Evolutionary conservation across 495 filamentous ascomycete species (phyloP).

Genomic region (Aspergillus wentii): DNA sequence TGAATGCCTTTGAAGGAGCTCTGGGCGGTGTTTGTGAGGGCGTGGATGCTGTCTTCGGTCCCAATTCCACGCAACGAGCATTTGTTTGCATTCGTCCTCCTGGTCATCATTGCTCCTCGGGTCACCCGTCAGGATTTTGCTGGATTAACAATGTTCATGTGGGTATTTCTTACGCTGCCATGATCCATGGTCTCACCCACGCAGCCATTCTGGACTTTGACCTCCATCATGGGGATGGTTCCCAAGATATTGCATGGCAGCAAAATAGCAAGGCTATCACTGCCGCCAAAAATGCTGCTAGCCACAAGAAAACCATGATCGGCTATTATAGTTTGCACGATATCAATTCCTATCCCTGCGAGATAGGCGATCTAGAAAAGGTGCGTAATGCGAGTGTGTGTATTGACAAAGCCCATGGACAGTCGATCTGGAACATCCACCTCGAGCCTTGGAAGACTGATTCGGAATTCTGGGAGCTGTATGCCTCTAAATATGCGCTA

Average conservation of each 20-base stretch:
- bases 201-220: constrained; percentile 97
- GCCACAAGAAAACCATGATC: constrained; percentile 75
- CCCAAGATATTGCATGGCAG: constrained; percentile 85
- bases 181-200: constrained; percentile 80
- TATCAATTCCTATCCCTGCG: constrained; percentile 96
- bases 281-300: constrained; percentile 58
- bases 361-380: constrained; percentile 82
- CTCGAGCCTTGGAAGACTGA: constrained; percentile 78
- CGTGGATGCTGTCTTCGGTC: constrained; percentile 78
- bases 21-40: constrained; percentile 87
- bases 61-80: constrained; percentile 52
- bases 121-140: constrained; percentile 89
- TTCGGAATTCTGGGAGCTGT: constrained; percentile 82
- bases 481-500: constrained; percentile 67
- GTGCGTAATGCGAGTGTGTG: constrained; percentile 88
- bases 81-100: constrained; percentile 84
- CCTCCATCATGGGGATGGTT: constrained; percentile 93
- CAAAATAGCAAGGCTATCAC: constrained; percentile 62
- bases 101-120: constrained; percentile 89
- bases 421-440: constrained; percentile 96
- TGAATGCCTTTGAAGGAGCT: constrained; percentile 83
- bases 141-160: constrained; percentile 99
- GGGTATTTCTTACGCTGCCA: constrained; percentile 83
- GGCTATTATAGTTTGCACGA: constrained; percentile 97
- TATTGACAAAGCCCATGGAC: constrained; percentile 84